Evolutionary conservation across 2,329 filamentous ascomycete species (phyloP), one percentile per base, ranked within the genome.

Genomic region (Stemphylium lycopersici): DNA sequence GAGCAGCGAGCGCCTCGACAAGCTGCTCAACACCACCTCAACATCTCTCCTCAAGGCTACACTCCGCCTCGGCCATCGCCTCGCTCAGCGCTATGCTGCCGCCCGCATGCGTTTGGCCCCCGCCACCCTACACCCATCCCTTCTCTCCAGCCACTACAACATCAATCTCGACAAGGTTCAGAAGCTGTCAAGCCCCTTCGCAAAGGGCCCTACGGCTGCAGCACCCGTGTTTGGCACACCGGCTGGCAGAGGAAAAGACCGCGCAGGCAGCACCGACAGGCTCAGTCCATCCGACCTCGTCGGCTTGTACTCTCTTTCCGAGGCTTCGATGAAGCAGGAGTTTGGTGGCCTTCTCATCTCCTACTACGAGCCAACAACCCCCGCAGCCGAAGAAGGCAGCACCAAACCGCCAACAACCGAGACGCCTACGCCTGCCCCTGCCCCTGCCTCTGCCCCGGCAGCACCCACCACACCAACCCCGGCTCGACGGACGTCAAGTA

Each of bases 61-160:
- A 7, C 83, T 99, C 37, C 87, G 90, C 59, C 85, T 99, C 56
- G 88, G 88, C 26, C 87, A 93, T 36, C 90, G 93, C 72, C 82
- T 99, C 57, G 93, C 95, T 11, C 91, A 97, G 77, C 87, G 95
- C 65, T 99, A 97, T 66, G 90, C 96, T 74, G 91, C 90, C 8
- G 92, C 92, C 15, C 88, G 95, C 57, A 91, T 93, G 76, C 87
- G 91, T 22, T 81, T 89, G 46, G 80, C 83, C 41, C 74, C 77
- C n/a, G 85, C 84, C 55, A 81, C 87, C 63, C 82, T 93, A 39
- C 90, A 90, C 69, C 84, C 86, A 36, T 86, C 87, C 26, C 79
- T 97, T 43, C 81, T 97, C 45, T 85, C 87, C 20, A 93, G 92
- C 59, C 95, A 99, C 76, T 99, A 87, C 77, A 84, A 84, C 65